Base-by-base conservation (phyloP, 2,329 filamentous ascomycete genomes). In the Beauveria caledonica region DNA sequence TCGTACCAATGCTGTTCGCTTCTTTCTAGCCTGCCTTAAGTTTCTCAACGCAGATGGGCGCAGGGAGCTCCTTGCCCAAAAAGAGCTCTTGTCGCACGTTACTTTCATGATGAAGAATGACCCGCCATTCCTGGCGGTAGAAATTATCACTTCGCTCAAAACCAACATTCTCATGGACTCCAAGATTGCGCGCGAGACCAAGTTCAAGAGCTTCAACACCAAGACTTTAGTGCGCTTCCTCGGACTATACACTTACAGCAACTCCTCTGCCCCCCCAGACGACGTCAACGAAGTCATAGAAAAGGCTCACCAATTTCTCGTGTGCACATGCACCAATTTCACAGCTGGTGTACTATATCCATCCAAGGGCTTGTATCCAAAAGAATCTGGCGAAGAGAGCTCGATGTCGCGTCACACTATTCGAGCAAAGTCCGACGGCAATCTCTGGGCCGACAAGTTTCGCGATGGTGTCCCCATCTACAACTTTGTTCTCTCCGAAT, bases 361-460 rank as follows among this genome's bases (percentile, higher is more conserved):
- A 3, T 87, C 90, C 61, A 85, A 84, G 40, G 92, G 92, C n/a
- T 89, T 91, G 73, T 97, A 97, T 72, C 90, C 92, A 7, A 84
- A 86, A 45, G 85, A 88, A 62, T 79, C 85, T 2, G 83, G 88
- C 58, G 76, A 80, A 21, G 72, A 78, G 36, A 65, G 68, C 13
- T 73, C 77, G 17, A 57, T 57, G 8, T 57, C 60, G 5, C 61
- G 58, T 15, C 44, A 61, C n/a, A 45, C 60, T 23, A 60, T 60
- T 45, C 76, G 83, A 48, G 83, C 87, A 60, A 87, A 86, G 0
- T 76, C 92, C 9, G 89, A 91, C 64, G 86, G 81, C 39, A 79
- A 89, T 9, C 81, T 86, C 5, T 88, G 88, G 75, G 85, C 88
- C 67, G 84, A 88, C 65, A 86, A 82, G 63, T 90, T 85, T 67